Base-by-base conservation (phyloP, 2,329 filamentous ascomycete species). In the Clonostachys solani region DNA sequence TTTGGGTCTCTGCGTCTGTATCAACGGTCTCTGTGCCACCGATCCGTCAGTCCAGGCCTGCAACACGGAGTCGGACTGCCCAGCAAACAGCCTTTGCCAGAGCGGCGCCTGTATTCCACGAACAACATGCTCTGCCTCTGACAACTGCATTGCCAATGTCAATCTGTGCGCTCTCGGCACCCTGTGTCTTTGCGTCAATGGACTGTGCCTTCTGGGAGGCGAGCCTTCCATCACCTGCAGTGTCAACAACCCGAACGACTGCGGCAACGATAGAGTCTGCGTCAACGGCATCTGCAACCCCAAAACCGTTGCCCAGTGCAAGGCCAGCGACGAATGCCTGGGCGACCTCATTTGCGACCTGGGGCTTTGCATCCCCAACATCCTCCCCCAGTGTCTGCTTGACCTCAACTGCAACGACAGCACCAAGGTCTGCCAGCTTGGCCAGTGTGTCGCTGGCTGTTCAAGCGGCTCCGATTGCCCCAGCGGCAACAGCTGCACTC, bases 161-260 rank as follows among this genome's bases (percentile, higher is more conserved):
- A 44, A 52, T 16, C 16, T 54, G 6, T 54, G 53, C 18, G 19
- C 46, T 10, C 43, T 54, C 8, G 47, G 50, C 0, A 47, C 47
- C 8, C 12, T 47, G 12, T 55, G 53, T 15, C 13, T 44, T n/a
- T 55, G 53, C 33, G 9, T 52, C 43, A 50, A 52, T 34, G 51
- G 51, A 4, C 38, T 49, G 17, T 54, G 52, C 18, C 36, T 36
- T 6, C 48, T 54, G 2, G 46, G 49, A 15, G 38, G 36, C 33
- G 52, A 46, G 7, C 10, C 37, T 9, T 45, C 44, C n/a, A 38
- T 35, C 33, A 19, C 12, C 12, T 7, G 43, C 16, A 19, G 18
- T 29, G 19, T 29, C 33, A 45, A 45, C 43, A 45, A 19, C 42
- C 44, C 43, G 6, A 52, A 50, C 33, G 23, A 38, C 7, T 7